Evolutionary conservation across 306 rosid species (phyloP), one percentile per base, ranked within the genome.

Genomic region (Vigna hirtella): DNA sequence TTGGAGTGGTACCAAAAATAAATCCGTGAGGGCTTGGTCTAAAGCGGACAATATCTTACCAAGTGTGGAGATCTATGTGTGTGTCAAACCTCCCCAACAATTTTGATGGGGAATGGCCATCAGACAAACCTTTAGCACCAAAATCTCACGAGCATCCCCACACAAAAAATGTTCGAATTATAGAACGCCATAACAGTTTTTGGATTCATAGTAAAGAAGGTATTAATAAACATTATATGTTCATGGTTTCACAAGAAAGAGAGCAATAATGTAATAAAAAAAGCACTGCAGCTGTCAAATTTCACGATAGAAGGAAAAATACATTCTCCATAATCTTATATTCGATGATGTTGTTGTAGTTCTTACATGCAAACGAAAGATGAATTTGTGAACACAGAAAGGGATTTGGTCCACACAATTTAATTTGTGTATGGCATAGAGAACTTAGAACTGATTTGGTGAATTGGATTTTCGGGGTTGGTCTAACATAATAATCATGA

Each of bases 361-460:
- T 32, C 17, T 9, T 26, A 63, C 42, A 18, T 40, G 34, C 58
- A 72, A 49, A 66, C 70, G 24, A 62, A 66, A 57, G 42, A 61
- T 34, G 24, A 64, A 48, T 43, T 1, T 2, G 38, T 28, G 7
- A 38, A 20, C 52, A 55, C 11, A n/a, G 15, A 62, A 3, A 48
- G 4, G 6, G 36, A 43, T 43, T 58, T 65, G 84, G 82, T 66
- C 77, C 82, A 79, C 77, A 24, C 16, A 17, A 50, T 72, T 59
- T 20, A 76, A 63, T 48, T 73, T 7, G 28, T 26, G 34, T 6
- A 43, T 12, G 49, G 24, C 63, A 58, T 48, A 13, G 53, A 20
- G 36, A 75, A 22, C 59, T 69, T 79, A 47, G 71, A 76, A 36
- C 45, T 66, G 49, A 71, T 22, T 9, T 4, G 30, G 64, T 58